Evolutionary conservation across 495 filamentous ascomycete species (phyloP), one percentile per base, ranked within the genome.

Genomic region (Xylaria bambusicola): DNA sequence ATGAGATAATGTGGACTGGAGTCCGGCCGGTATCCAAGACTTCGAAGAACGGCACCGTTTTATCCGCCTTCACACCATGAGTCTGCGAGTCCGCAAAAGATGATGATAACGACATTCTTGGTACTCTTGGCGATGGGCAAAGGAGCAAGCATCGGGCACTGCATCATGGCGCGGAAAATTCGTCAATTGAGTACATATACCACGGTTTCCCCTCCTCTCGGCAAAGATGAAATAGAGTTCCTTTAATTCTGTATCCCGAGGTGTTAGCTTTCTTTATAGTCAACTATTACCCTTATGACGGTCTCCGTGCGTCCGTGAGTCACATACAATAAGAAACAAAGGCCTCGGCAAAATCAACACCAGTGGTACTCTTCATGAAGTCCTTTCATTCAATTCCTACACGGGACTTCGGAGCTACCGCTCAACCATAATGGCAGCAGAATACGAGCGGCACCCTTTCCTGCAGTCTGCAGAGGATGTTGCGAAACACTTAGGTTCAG

Each of bases 391-490:
- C 48, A 42, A 18, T 18, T n/a, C 38, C 27, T 1, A 35, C 12
- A n/a, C 27, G 38, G 17, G 18, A 46, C 40, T 21, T 20, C 15
- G 13, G 26, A 33, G 41, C 29, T 38, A 27, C 41, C 21, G 8
- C 48, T 58, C 35, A 33, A 21, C 52, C 62, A 42, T 62, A 52
- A 80, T 80, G 77, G 66, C 75, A 61, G 68, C 67, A 42, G 64
- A 71, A 44, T 77, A 75, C 63, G 70, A 73, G 26, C 73, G 72
- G 41, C 82, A 82, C 51, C 82, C 82, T 4, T 85, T 82, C 59
- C 78, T 82, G 27, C 70, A 82, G 17, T 62, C 78, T 7, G 62
- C 73, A 48, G 68, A 82, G 57, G 77, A 88, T 68, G 77, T 86
- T 51, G 75, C 74, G 23, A 68, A 75, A 21, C 68, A 79, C 49